Conservation (phyloP, 495 filamentous ascomycete genomes). For the Aspergillus hancockii region DNA sequence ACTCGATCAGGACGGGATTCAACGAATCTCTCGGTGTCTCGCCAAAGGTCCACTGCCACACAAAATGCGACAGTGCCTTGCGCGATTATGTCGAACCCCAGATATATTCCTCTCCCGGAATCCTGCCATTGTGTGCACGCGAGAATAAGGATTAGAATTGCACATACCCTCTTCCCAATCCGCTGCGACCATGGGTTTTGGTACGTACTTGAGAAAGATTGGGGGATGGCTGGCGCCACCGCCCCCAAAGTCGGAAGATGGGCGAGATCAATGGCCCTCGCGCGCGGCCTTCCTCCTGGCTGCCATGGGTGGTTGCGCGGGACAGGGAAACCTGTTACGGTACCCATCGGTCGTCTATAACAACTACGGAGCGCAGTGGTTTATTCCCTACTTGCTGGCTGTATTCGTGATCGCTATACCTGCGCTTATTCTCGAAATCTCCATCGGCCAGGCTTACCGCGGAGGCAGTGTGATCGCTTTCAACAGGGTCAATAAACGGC, state of each 20-base stretch:
- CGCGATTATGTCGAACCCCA: background rate
- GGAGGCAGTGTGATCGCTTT: conserved; percentile 40
- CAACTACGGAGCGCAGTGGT: conserved; percentile 32
- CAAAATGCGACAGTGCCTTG: background rate
- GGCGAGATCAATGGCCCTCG: conserved; percentile 29
- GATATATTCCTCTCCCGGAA: background rate
- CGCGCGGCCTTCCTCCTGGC: conserved; percentile 27
- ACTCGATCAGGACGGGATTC: background rate
- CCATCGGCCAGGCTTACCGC: conserved; percentile 43
- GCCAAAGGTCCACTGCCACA: background rate
- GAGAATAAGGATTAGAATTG: background rate
- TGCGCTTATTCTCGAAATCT: conserved; percentile 45
- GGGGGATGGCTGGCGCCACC: conserved; percentile 24
- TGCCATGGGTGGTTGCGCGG: conserved; percentile 30
- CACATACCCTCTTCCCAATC: background rate
- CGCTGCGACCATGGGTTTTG: conserved; percentile 11
- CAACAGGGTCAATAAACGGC: conserved; percentile 37
- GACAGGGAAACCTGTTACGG: conserved; percentile 29
- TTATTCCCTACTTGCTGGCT: conserved; percentile 33
- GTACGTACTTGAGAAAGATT: conserved; percentile 18
- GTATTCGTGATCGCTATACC: conserved; percentile 46
- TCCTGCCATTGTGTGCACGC: background rate
- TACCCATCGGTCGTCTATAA: conserved; percentile 31
- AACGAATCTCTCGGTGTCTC: background rate
- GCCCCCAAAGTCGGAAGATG: conserved; percentile 28